Base-by-base conservation (phyloP, 2,329 filamentous ascomycete species). In the Claviceps spartinae region DNA sequence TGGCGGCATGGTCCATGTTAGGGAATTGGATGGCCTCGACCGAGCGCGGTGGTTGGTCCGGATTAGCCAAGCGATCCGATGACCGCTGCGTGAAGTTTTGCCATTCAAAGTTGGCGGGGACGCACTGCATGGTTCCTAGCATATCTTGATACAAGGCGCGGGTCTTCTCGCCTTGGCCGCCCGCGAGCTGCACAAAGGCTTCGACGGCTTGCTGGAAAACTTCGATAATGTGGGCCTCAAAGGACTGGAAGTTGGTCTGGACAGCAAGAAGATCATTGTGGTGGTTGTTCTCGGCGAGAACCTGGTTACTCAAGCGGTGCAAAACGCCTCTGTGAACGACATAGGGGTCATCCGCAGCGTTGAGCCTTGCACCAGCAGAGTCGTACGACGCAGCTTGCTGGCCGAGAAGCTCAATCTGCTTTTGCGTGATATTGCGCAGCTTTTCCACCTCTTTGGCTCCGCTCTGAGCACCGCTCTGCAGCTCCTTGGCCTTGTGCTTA, bases 201-300 rank as follows among this genome's bases (percentile, higher is more conserved):
- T 83, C 82, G 70, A 97, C 77, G 49, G 85, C 85, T 61, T 84
- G 79, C 69, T 97, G 91, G 50, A 97, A 70, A 8, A 87, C 86
- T 63, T 85, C 76, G 51, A 98, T 71, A 52, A 97, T 74, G 65
- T 97, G 90, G 0, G 82, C 76, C 69, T 98, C 93, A 60, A 97
- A 98, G 40, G 82, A 76, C 52, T 84, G 75, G 65, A 97, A 95
- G 65, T 88, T 88, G 70, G 85, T 83, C 70, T 98, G 93, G n/a
- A 96, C 86, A 9, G 84, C 79, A 56, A 98, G 78, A 53, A 97
- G 78, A 65, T 98, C 93, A 65, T 95, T 88, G 57, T 85, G 82
- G 71, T 94, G 91, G 73, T 90, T 94, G 76, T 98, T 98, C 73
- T 98, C 93, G 64, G 95, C 88, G 47, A 88, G 74, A 38, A 97